Conservation (phyloP, 2,329 filamentous ascomycete species). For the Cercospora sesami region DNA sequence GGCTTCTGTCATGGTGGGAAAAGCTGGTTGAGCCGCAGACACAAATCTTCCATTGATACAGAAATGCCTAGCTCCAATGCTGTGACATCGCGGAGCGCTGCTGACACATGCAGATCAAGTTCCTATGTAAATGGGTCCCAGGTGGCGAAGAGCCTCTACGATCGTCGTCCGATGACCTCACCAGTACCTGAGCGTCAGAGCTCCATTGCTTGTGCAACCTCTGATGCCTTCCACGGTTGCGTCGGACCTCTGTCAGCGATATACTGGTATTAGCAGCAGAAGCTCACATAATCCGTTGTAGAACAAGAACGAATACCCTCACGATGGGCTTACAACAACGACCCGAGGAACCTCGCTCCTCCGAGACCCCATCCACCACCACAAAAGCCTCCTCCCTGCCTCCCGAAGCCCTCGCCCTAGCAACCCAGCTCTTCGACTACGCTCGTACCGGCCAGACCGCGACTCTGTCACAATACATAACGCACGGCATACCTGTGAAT, state of each 20-base stretch:
- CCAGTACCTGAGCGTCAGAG: neutral
- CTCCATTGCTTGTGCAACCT: neutral
- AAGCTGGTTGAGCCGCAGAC: neutral
- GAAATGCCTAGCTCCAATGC: neutral
- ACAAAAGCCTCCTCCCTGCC: conserved; percentile 45
- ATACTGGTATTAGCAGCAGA: neutral
- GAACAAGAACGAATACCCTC: neutral
- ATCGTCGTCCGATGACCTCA: neutral
- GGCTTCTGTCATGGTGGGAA: neutral
- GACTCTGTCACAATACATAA: conserved; percentile 63
- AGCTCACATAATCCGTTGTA: neutral
- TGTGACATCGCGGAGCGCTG: neutral
- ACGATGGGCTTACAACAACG: conserved; percentile 25
- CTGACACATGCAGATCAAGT: neutral
- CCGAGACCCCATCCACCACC: neutral
- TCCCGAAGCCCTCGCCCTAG: conserved; percentile 66
- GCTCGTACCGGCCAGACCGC: conserved; percentile 61
- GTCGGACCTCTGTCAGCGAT: neutral
- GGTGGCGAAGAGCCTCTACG: neutral
- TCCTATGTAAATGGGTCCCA: neutral
- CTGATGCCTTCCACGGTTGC: neutral
- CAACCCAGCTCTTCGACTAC: conserved; percentile 65
- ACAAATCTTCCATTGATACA: neutral
- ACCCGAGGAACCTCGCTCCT: neutral
- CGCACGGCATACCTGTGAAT: conserved; percentile 66